These are phyloP conservation scores for Melampsora americana DNA, from an alignment of 1,284 basidiomycete species.

Conservation along the genomic window DNA sequence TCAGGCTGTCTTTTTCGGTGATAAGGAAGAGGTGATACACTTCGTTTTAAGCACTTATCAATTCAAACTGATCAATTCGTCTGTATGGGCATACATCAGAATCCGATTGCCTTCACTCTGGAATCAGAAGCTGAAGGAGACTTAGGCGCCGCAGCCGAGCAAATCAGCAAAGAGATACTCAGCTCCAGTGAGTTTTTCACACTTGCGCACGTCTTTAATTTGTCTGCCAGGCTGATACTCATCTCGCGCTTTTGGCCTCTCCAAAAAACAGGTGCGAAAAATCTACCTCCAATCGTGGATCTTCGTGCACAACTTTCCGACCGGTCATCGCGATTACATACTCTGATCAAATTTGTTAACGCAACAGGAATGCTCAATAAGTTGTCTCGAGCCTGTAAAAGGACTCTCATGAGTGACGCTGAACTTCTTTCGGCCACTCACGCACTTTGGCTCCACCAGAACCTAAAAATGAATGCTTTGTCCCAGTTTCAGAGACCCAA, in stretches of 20 bases:
- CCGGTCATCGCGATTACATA: constrained; percentile 70
- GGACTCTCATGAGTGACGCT: constrained; percentile 75
- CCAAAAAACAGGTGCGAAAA: constrained; percentile 63
- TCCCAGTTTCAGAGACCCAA: constrained; percentile 43
- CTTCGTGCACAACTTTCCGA: constrained; percentile 73
- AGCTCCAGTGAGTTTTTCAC: constrained; percentile 58
- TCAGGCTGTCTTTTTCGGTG: constrained; percentile 78
- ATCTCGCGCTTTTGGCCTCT: not conserved
- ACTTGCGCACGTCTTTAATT: not conserved
- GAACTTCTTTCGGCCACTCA: constrained; percentile 80
- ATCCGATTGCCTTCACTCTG: constrained; percentile 78
- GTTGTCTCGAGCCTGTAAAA: constrained; percentile 75
- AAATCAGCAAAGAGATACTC: constrained; percentile 71
- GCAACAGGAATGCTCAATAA: constrained; percentile 72
- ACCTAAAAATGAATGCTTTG: constrained; percentile 60
- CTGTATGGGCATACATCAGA: constrained; percentile 57
- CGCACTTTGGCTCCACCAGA: constrained; percentile 79
- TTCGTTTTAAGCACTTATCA: constrained; percentile 25
- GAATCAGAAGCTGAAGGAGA: constrained; percentile 73
- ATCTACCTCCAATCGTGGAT: constrained; percentile 74
- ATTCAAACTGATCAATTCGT: constrained; percentile 39
- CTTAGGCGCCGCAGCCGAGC: constrained; percentile 73
- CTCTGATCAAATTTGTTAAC: constrained; percentile 81
- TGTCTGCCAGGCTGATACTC: too few species aligned
- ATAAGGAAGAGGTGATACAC: constrained; percentile 61